Percentiles rank a stretch among this genome's conserved stretches.
These are phyloP conservation scores for Kuraishia ogatae DNA, from an alignment of 805 yeast species.

Conservation along the genomic window DNA sequence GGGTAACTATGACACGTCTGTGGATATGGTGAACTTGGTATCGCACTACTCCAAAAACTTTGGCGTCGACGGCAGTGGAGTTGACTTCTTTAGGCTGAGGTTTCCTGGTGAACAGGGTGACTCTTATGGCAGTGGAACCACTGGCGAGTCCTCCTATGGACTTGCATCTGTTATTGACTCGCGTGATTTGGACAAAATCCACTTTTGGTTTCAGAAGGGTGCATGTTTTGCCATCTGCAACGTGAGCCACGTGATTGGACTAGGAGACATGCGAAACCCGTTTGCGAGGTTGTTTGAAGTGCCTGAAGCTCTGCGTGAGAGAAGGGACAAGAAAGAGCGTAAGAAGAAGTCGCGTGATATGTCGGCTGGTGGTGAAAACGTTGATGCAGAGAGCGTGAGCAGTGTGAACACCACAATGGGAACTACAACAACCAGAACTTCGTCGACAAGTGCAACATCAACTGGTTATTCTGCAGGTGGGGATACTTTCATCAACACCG, in stretches of 20 bases:
- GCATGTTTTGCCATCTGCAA: constrained; percentile 71
- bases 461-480: not conserved
- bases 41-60: constrained; percentile 57
- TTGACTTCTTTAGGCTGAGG: constrained; percentile 49
- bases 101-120: constrained; percentile 23
- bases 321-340: constrained; percentile 64
- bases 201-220: constrained; percentile 72
- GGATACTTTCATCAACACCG: constrained; percentile 8
- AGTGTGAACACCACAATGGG: not conserved
- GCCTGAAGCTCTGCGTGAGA: constrained; percentile 62
- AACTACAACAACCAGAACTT: not conserved
- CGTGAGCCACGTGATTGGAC: constrained; percentile 66
- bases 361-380: constrained; percentile 3
- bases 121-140: constrained; percentile 3
- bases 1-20: constrained; percentile 46
- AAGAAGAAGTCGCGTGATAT: constrained; percentile 35
- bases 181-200: constrained; percentile 33
- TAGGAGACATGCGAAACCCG: constrained; percentile 69
- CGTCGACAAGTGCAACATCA: not conserved
- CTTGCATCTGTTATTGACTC: constrained; percentile 6
- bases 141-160: constrained; percentile 11
- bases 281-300: constrained; percentile 67
- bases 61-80: constrained; percentile 58
- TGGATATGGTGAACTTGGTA: constrained; percentile 49
- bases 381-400: not conserved